Conservation (phyloP, 164 flowering plant genomes). For the Akebia trifoliata region DNA sequence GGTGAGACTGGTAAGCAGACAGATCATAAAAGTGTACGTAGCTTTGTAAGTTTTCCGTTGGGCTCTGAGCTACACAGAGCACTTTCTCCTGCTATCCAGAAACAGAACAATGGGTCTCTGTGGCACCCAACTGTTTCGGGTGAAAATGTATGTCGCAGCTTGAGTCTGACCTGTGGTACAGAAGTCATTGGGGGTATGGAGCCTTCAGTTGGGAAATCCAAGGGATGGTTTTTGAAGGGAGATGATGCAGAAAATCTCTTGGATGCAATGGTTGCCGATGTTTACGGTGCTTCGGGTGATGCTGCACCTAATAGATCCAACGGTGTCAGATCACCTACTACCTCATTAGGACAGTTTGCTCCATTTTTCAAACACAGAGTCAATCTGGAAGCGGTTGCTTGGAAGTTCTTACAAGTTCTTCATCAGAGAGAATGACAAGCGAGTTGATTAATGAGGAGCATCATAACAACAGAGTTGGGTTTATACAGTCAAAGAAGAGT, state of each 20-base stretch:
- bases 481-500: slow-evolving; percentile 25
- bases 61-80: slow-evolving; percentile 51
- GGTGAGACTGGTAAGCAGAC: slow-evolving; percentile 15
- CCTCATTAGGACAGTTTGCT: slow-evolving; percentile 18
- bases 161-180: slow-evolving; percentile 14
- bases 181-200: slow-evolving; percentile 16
- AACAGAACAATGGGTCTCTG: slow-evolving; percentile 8
- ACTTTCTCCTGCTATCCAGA: slow-evolving; percentile 33
- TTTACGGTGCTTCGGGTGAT: slow-evolving; percentile 23
- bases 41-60: slow-evolving; percentile 31
- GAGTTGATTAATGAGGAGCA: slow-evolving; percentile 30
- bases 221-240: slow-evolving; percentile 16
- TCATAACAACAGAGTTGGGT: slow-evolving; percentile 17
- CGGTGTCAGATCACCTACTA: slow-evolving; percentile 18
- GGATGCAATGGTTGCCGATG: slow-evolving; percentile 42
- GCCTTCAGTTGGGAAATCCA: slow-evolving; percentile 14
- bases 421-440: slow-evolving; percentile 25
- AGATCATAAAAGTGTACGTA: slow-evolving; percentile 4
- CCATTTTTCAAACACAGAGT: slow-evolving; percentile 15
- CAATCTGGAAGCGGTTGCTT: slow-evolving; percentile 17
- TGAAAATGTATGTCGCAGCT: slow-evolving; percentile 23
- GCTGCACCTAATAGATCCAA: slow-evolving; percentile 18
- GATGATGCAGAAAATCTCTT: slow-evolving; percentile 34
- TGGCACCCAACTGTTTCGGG: slow-evolving; percentile 14
- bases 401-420: slow-evolving; percentile 15